Base-by-base conservation (phyloP, 2,329 filamentous ascomycete species). In the Colletotrichum ledebouriae region DNA sequence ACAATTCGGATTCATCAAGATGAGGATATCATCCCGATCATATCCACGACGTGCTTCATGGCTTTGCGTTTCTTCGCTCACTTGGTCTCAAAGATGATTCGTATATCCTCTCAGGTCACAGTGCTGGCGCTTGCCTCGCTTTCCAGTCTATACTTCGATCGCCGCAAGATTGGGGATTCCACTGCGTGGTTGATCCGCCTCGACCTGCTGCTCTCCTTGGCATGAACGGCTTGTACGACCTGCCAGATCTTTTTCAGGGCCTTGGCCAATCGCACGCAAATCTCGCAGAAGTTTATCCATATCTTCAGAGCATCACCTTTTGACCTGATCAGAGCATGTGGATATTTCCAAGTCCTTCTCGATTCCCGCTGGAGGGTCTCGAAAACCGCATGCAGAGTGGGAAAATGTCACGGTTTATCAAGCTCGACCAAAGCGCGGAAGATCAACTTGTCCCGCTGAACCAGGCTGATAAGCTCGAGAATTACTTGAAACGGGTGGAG, bases 181-280 rank as follows among this genome's bases (percentile, higher is more conserved):
- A 58, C 13, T 39, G 6, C 12, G 1, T 42, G 7, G 22, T 29
- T 7, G 39, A 46, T 4, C 55, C 55, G 3, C 55, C 55, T 12
- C 39, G 39, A 5, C 55, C 55, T 1, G 55, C 12, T 2, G 55
- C 55, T 9, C 20, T 46, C 22, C 15, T 58, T 6, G 55, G 39
- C 6, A 58, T 58, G 55, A 46, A 44, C 39, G 55, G 41, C 13
- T 39, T 58, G 12, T 58, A 58, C 29, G n/a, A 58, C 22, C 55
- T 58, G 13, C 55, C 55, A 4, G 55, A 29, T 15, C 39, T 58
- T 5, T 41, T 46, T 4, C 39, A 58, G 25, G 25, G 41, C 10
- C 20, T 58, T 22, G 39, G 55, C 4, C 11, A 13, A n/a, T 58
- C 25, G 20, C 55, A 58, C 10, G 25, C 55, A 12, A 46, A 17